phyloP scores from a whole-genome alignment of 2,329 filamentous ascomycete genomes.

The Apiospora pterosperma region DNA sequence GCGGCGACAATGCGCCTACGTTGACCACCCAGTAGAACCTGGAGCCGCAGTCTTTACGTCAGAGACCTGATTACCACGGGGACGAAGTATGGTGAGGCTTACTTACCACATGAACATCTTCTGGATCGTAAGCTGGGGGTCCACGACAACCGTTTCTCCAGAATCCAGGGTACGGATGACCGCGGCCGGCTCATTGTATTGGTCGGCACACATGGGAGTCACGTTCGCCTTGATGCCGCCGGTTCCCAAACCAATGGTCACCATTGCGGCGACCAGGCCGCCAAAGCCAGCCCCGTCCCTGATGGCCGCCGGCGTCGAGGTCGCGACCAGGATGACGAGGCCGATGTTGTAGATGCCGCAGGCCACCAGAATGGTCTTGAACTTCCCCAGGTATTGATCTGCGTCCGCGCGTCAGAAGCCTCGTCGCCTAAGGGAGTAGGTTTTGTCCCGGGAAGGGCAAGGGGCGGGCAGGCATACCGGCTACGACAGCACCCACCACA shows the following conservation, averaged over 20 bases:
- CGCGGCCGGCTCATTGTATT: constrained; percentile 54
- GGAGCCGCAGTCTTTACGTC: background rate
- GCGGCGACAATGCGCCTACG: constrained; percentile 63
- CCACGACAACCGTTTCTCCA: constrained; percentile 61
- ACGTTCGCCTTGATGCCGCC: constrained; percentile 69
- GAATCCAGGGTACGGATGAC: constrained; percentile 46
- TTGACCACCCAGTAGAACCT: constrained; percentile 68
- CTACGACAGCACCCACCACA: constrained; percentile 44
- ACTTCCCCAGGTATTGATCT: constrained; percentile 56
- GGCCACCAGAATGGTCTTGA: constrained; percentile 59
- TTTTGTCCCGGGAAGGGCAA: background rate
- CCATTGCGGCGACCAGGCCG: constrained; percentile 51
- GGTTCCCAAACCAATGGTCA: constrained; percentile 64
- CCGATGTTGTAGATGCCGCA: constrained; percentile 56
- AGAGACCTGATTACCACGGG: background rate
- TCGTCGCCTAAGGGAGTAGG: constrained; percentile 11
- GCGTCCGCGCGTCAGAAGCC: constrained; percentile 50
- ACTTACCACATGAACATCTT: constrained; percentile 69
- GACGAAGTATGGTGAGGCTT: background rate
- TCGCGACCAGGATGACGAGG: constrained; percentile 50
- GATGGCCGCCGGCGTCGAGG: constrained; percentile 38
- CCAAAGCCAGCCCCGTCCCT: constrained; percentile 39
- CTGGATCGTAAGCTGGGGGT: constrained; percentile 63
- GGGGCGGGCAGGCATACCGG: constrained; percentile 19
- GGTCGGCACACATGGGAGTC: constrained; percentile 58